Base-by-base conservation (phyloP, 1,284 basidiomycete genomes). In the Tranzscheliella williamsii region DNA sequence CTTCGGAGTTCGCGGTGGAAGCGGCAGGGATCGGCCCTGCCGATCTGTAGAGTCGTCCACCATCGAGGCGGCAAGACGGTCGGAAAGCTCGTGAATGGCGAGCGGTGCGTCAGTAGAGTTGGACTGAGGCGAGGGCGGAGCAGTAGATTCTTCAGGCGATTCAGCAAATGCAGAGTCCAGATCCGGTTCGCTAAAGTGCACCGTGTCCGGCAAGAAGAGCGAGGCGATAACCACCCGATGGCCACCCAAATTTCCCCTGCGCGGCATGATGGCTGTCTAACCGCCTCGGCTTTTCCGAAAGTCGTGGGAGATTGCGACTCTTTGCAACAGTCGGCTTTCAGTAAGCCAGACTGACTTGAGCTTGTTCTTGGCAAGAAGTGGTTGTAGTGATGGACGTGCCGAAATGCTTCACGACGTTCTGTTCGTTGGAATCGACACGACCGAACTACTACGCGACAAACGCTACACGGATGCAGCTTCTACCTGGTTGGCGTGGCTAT, bases 211-310 rank as follows among this genome's bases (percentile, higher is more conserved):
- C 9, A 75, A 45, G 32, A 63, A 68, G 47, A 73, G 72, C 38
- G 72, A 67, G 18, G 67, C 73, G 45, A 75, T 71, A 34, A 75
- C 65, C 36, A 75, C 66, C 32, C 73, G 71, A 48, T 68, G 65
- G 29, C 68, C 61, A 34, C 61, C 61, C 22, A 64, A 45, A 18
- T 60, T 53, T 23, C 61, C 55, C 42, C 61, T 48, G n/a, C 55
- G 50, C 21, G 61, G 61, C 61, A 64, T 63, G n/a, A 24, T 46
- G 34, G 24, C 6, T 16, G 38, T n/a, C 26, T 9, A 29, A 29
- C n/a, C n/a, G n/a, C n/a, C n/a, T n/a, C n/a, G n/a, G n/a, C n/a
- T n/a, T n/a, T n/a, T n/a, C n/a, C n/a, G n/a, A n/a, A n/a, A n/a
- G n/a, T n/a, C n/a, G n/a, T n/a, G n/a, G n/a, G n/a, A n/a, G n/a